Evolutionary conservation across 169 alveolate species (phyloP).

Genomic region (Pseudocohnilembus persalinus): DNA sequence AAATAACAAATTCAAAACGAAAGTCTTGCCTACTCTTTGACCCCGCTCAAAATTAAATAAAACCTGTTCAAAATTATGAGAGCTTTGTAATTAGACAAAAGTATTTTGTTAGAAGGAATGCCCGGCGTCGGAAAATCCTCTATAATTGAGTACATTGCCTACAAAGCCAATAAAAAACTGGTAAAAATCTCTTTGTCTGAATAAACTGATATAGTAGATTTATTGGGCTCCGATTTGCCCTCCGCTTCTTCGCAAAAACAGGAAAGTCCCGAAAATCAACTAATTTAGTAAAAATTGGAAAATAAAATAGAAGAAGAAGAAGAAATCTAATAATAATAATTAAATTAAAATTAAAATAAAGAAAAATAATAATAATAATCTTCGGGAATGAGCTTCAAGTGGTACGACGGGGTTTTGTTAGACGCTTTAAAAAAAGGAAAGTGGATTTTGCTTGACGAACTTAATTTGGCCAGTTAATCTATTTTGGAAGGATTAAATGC

Average conservation of each 20-base stretch:
- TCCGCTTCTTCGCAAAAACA: constrained; percentile 11
- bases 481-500: constrained; percentile 99
- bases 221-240: constrained; percentile 71
- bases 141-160: constrained; percentile 72
- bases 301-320: too few relatives aligned
- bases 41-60: constrained; percentile 86
- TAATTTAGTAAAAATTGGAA: neutral
- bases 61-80: constrained; percentile 90
- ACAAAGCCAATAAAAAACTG: constrained; percentile 12
- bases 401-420: constrained; percentile 98
- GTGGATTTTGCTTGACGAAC: constrained; percentile 99
- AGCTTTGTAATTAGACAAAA: constrained; percentile 88
- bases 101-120: constrained; percentile 98
- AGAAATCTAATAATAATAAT: too few relatives aligned
- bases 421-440: constrained; percentile 96
- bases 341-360: too few relatives aligned
- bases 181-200: constrained; percentile 39
- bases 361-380: neutral
- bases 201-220: constrained; percentile 65
- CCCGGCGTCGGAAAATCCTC: constrained; percentile 99
- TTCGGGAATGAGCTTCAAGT: constrained; percentile 70
- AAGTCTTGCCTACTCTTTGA: constrained; percentile 79
- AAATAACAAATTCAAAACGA: too few relatives aligned
- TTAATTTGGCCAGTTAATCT: constrained; percentile 98
- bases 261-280: neutral